A percentile compares a stretch with the other conserved stretches of the same genome.
Conservation (phyloP, 2,329 filamentous ascomycete species). For the Cladosporium sp. region DNA sequence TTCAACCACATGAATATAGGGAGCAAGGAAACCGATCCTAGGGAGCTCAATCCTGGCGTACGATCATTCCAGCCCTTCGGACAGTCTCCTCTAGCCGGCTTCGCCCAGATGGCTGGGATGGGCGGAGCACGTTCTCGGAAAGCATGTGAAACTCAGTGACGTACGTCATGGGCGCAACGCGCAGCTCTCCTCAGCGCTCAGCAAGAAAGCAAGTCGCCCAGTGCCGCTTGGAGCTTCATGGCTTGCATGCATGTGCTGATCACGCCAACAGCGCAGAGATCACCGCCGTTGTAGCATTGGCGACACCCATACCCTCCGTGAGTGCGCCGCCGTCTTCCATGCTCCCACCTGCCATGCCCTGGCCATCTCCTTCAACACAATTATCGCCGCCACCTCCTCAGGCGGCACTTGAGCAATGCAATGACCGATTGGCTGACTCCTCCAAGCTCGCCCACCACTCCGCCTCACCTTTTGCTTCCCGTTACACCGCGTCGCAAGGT, state of each 20-base stretch:
- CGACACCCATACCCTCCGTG: not conserved
- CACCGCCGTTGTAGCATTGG: not conserved
- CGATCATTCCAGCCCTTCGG: not conserved
- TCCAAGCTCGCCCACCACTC: slow-evolving; percentile 6
- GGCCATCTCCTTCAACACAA: not conserved
- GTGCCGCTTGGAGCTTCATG: not conserved
- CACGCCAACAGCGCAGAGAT: not conserved
- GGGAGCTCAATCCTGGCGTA: not conserved
- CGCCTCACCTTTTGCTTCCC: not conserved
- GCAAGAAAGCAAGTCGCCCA: not conserved
- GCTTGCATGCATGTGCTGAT: not conserved
- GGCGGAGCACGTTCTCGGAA: not conserved
- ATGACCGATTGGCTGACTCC: slow-evolving; percentile 9
- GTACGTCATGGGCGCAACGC: not conserved
- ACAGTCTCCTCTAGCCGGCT: not conserved
- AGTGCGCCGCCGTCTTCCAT: not conserved
- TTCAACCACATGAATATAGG: not conserved
- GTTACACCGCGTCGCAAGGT: slow-evolving; percentile 8
- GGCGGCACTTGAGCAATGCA: slow-evolving; percentile 3
- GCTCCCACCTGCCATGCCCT: not conserved
- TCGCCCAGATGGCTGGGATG: not conserved
- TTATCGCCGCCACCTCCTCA: not conserved
- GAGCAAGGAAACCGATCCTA: no score
- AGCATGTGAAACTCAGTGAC: not conserved
- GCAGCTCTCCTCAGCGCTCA: no score